These are phyloP conservation scores for Eucommia ulmoides DNA, from an alignment of 257 asterid species.

Conservation along the genomic window DNA sequence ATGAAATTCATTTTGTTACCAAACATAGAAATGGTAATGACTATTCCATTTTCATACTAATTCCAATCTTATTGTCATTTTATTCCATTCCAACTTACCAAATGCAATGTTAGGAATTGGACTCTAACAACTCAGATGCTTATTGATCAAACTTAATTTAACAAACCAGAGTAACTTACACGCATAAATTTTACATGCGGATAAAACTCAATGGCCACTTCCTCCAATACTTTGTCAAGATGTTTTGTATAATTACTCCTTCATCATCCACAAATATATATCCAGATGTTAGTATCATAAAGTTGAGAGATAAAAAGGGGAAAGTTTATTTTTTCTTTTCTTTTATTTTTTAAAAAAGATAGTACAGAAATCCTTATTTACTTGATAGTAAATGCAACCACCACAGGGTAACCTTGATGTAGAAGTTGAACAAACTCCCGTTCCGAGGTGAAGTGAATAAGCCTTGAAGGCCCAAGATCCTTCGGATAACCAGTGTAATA, in stretches of 20 bases:
- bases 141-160: not conserved
- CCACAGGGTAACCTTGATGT: conserved; percentile 83
- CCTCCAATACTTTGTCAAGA: conserved; percentile 77
- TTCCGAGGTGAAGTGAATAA: conserved; percentile 79
- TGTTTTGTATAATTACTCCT: conserved; percentile 88
- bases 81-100: too few relatives aligned
- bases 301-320: not conserved
- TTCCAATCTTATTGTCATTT: too few relatives aligned
- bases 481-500: conserved; percentile 83
- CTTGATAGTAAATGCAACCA: conserved; percentile 93
- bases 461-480: conserved; percentile 86
- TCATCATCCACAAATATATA: conserved; percentile 8
- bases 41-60: too few relatives aligned
- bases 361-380: conserved; percentile 17
- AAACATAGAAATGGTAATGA: too few relatives aligned
- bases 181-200: conserved; percentile 89
- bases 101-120: too few relatives aligned
- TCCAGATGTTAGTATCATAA: not conserved
- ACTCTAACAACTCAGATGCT: too few relatives aligned
- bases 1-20: too few relatives aligned
- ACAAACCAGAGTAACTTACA: conserved; percentile 29
- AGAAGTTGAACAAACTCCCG: conserved; percentile 93
- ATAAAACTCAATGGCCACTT: conserved; percentile 81
- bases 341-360: too few relatives aligned
- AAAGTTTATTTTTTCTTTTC: too few relatives aligned